Evolutionary conservation across 1,284 basidiomycete species (phyloP).

Genomic region (Ganoderma sinense): DNA sequence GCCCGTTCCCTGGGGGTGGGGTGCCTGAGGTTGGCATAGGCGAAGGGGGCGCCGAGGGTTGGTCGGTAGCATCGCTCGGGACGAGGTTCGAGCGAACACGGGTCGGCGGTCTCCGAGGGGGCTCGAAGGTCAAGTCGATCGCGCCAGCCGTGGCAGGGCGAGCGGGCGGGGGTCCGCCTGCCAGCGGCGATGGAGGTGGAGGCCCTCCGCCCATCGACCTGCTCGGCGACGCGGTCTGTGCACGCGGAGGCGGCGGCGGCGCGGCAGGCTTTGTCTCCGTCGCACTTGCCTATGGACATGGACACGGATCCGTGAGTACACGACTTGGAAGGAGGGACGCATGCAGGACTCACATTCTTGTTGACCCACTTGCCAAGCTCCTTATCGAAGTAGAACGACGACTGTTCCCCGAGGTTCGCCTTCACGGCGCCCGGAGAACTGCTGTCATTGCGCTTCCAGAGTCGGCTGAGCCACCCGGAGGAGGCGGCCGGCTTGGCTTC

Average conservation of each 20-base stretch:
- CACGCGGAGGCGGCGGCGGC: slow-evolving; percentile 74
- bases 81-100: slow-evolving; percentile 73
- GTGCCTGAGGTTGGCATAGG: slow-evolving; percentile 43
- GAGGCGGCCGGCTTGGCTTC: slow-evolving; percentile 43
- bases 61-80: slow-evolving; percentile 51
- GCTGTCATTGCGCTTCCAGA: slow-evolving; percentile 69
- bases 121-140: slow-evolving; percentile 60
- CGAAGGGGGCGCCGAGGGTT: slow-evolving; percentile 35
- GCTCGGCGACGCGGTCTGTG: slow-evolving; percentile 84
- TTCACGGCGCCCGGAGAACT: slow-evolving; percentile 72
- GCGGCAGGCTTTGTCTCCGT: slow-evolving; percentile 49
- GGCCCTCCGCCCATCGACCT: slow-evolving; percentile 40
- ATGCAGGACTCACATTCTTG: slow-evolving; percentile 72
- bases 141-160: slow-evolving; percentile 63
- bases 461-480: slow-evolving; percentile 83
- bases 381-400: slow-evolving; percentile 92
- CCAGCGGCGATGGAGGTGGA: slow-evolving; percentile 31
- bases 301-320: slow-evolving; percentile 44
- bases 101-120: slow-evolving; percentile 57
- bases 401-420: slow-evolving; percentile 95
- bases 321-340: not conserved
- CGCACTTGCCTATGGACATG: slow-evolving; percentile 42
- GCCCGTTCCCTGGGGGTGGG: slow-evolving; percentile 49
- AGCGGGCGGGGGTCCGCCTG: slow-evolving; percentile 53
- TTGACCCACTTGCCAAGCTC: slow-evolving; percentile 97